Conservation (phyloP, 306 rosid species). For the Trichosanthes truncata region DNA sequence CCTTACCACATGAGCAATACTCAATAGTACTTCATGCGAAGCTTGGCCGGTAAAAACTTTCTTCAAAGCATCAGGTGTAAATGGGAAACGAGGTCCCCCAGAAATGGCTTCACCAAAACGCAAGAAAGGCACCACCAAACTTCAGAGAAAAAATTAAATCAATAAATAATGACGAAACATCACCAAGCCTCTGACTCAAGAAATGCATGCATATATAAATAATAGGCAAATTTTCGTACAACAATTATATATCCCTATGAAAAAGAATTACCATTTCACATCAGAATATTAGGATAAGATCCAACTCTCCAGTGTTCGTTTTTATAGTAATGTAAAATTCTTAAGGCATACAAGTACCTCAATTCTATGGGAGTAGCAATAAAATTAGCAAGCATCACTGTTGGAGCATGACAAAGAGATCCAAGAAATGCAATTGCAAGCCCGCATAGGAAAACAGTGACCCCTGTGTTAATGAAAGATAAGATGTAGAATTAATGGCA, state of each 20-base stretch:
- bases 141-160: conserved; percentile 17
- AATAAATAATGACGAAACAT: neutral
- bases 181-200: neutral
- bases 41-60: conserved; percentile 79
- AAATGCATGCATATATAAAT: neutral
- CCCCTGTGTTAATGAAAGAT: conserved; percentile 47
- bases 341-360: conserved; percentile 42
- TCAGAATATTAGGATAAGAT: neutral
- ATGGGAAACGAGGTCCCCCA: conserved; percentile 72
- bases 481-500: neutral
- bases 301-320: neutral
- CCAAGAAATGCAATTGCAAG: conserved; percentile 63
- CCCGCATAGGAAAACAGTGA: conserved; percentile 71
- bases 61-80: conserved; percentile 79
- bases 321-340: neutral
- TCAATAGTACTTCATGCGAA: conserved; percentile 52
- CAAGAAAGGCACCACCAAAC: conserved; percentile 79
- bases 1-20: conserved; percentile 75
- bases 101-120: conserved; percentile 75
- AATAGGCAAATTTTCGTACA: neutral
- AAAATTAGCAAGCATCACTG: conserved; percentile 77
- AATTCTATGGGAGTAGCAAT: conserved; percentile 85
- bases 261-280: neutral
- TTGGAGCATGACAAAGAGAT: conserved; percentile 73
- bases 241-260: neutral